phyloP scores from a whole-genome alignment of 2,329 filamentous ascomycete species.

The Sclerotinia subarctica region DNA sequence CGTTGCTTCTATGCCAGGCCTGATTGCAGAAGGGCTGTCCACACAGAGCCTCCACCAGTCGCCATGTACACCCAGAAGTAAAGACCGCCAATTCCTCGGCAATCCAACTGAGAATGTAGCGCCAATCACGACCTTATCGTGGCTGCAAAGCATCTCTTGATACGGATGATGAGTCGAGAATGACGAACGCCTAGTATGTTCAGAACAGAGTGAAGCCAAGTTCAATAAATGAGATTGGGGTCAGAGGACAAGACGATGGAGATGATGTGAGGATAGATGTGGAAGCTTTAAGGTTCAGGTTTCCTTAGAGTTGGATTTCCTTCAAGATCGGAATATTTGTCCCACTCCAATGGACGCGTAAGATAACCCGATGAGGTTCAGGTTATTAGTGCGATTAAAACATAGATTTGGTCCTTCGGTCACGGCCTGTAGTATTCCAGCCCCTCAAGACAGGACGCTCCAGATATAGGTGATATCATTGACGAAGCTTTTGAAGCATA shows the following conservation, averaged over 20 bases:
- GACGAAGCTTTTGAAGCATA: background rate
- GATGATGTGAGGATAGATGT: too few species aligned
- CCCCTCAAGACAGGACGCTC: background rate
- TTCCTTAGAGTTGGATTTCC: too few species aligned
- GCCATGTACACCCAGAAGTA: background rate
- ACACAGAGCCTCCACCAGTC: background rate
- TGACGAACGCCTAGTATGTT: background rate
- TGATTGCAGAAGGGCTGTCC: background rate
- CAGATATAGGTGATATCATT: too few species aligned
- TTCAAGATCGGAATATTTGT: too few species aligned
- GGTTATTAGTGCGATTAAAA: background rate
- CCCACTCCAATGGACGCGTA: background rate
- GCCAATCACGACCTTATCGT: background rate
- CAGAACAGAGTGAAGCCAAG: background rate
- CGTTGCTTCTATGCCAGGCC: background rate
- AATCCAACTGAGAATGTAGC: background rate
- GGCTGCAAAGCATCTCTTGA: too few species aligned
- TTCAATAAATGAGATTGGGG: background rate
- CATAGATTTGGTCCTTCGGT: too few species aligned
- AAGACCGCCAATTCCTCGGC: background rate
- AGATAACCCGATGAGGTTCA: background rate
- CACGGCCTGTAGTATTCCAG: background rate
- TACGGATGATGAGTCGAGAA: too few species aligned
- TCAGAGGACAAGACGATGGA: too few species aligned
- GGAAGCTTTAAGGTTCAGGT: too few species aligned